Base-by-base conservation (phyloP, 1,139 yeast species). In the Taphrina betulina region DNA sequence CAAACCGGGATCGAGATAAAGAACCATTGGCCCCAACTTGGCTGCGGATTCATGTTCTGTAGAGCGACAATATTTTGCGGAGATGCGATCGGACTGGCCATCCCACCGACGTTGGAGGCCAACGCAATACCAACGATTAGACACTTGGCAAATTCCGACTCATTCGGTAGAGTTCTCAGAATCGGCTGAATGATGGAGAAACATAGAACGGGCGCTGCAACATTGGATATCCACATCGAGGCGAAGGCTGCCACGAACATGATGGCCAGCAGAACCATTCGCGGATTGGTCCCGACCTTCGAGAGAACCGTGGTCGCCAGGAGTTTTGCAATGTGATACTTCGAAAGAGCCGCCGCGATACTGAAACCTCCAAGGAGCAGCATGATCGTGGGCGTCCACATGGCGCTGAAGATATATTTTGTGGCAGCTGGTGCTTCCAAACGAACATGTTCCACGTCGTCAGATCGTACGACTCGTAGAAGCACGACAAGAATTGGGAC, bases 311-410 rank as follows among this genome's bases (percentile, higher is more conserved):
- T 80, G 0, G 96, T 86, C 3, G 96, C 87, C 37, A 89, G 74
- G 37, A 85, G 78, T 67, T 86, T 88, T 53, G 96, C 96, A 62
- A 90, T 80, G 67, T 88, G 84, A 70, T 86, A 88, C 70, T 89
- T 90, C 41, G 95, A 86, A 59, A 90, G 74, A 0, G 95, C 96
- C 12, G 95, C 96, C 8, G 97, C 96, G 58, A 90, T 74, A 0
- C 96, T 85, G 70, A 90, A 90, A 1, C 97, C 97, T 62, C 97
- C 97, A 23, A 90, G 72, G 57, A 90, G 74, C 50, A 90, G 74
- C 85, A 89, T 81, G 62, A 90, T 86, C 16, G 89, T 95, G 1
- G 96, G 87, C 3, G 94, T 83, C 96, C 96, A 90, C 97, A 90
- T 90, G 23, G 88, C 75, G 1, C 87, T 74, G 63, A 92, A 78